phyloP scores from a whole-genome alignment of 2,329 filamentous ascomycete species.

The Ceratocystis papillata region DNA sequence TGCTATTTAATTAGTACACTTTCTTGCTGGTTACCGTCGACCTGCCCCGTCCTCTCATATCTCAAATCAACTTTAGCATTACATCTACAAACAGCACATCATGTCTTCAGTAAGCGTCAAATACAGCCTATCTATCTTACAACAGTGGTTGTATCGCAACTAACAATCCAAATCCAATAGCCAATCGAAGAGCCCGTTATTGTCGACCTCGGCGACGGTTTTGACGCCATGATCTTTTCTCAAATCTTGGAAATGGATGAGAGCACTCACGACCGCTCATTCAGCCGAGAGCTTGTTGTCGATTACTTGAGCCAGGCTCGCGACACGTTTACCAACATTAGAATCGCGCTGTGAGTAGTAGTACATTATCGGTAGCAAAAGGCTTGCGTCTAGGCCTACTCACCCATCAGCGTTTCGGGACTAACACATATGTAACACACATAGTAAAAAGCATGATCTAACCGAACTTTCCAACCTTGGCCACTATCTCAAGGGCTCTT shows the following conservation, averaged over 20 bases:
- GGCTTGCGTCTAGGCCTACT: not conserved
- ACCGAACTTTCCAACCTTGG: conserved; percentile 69
- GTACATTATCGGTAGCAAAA: not conserved
- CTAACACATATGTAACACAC: conserved; percentile 4
- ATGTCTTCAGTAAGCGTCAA: conserved; percentile 15
- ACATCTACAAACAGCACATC: not conserved
- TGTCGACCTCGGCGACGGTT: conserved; percentile 56
- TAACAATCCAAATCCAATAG: conserved; percentile 26
- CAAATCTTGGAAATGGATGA: conserved; percentile 99
- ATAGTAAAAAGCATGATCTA: conserved; percentile 58
- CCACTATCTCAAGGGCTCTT: conserved; percentile 95
- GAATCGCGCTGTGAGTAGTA: conserved; percentile 63
- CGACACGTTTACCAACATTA: conserved; percentile 76
- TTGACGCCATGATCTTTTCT: conserved; percentile 73
- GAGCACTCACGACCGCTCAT: conserved; percentile 70
- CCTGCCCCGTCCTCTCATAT: not conserved
- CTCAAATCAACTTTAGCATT: not conserved
- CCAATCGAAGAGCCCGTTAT: conserved; percentile 39
- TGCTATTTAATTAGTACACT: not conserved
- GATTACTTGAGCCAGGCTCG: conserved; percentile 90
- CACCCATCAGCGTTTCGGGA: not conserved
- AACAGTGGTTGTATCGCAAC: not conserved
- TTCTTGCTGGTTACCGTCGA: not conserved
- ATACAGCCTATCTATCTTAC: not conserved
- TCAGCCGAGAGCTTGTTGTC: conserved; percentile 77